phyloP scores from a whole-genome alignment of 768 basidiomycete genomes.

The Hericium coralloides region DNA sequence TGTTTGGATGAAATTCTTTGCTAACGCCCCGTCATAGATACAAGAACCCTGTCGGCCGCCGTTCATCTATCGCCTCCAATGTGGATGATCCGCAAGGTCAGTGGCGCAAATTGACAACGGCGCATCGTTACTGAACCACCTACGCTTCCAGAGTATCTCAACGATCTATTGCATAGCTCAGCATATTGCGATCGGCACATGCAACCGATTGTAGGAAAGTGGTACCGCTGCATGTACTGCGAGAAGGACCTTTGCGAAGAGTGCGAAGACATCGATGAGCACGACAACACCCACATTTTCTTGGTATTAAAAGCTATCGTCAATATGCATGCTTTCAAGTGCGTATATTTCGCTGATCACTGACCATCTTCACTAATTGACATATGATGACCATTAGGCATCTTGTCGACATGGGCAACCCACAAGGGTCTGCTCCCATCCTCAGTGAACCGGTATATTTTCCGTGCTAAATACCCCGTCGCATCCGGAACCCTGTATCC shows the following conservation, averaged over 20 bases:
- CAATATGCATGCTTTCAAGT: slow-evolving; percentile 71
- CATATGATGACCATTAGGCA: neutral
- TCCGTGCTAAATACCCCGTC: neutral
- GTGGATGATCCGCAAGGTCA: slow-evolving; percentile 49
- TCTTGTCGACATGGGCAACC: neutral
- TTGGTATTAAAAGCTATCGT: slow-evolving; percentile 82
- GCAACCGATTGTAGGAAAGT: slow-evolving; percentile 72
- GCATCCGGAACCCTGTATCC: neutral
- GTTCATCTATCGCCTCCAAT: slow-evolving; percentile 23
- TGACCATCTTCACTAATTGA: neutral
- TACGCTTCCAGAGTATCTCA: slow-evolving; percentile 48
- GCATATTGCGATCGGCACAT: slow-evolving; percentile 87
- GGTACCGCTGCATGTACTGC: slow-evolving; percentile 90
- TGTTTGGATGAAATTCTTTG: neutral
- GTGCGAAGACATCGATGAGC: slow-evolving; percentile 75
- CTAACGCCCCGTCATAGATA: slow-evolving; percentile 38
- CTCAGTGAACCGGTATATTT: neutral
- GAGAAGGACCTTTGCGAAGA: slow-evolving; percentile 77
- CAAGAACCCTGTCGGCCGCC: slow-evolving; percentile 45
- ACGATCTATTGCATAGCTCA: slow-evolving; percentile 45
- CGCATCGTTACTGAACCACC: too few relatives aligned
- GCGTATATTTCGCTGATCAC: slow-evolving; percentile 12
- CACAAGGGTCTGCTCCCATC: neutral
- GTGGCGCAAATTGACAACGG: slow-evolving; percentile 1
- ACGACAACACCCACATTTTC: slow-evolving; percentile 77